Evolutionary conservation across 2,329 filamentous ascomycete species (phyloP).

Genomic region (Didymella lethalis): DNA sequence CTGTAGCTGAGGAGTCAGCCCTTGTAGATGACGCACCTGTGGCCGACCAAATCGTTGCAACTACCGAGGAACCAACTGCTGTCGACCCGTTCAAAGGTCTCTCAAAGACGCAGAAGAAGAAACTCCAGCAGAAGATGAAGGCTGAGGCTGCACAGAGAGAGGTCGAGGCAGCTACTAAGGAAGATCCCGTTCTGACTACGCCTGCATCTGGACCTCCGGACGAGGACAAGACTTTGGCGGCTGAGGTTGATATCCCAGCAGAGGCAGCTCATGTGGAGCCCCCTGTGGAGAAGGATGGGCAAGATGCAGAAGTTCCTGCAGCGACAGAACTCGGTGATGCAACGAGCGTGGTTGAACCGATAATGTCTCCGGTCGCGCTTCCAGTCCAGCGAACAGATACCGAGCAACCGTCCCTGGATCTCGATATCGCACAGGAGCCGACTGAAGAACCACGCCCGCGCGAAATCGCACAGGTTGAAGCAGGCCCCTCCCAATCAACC

Average conservation of each 20-base stretch:
- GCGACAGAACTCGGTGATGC: background rate
- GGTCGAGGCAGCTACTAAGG: background rate
- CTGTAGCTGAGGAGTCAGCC: background rate
- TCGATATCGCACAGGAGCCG: background rate
- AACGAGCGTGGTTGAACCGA: background rate
- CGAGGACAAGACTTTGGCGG: background rate
- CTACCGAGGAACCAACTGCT: background rate
- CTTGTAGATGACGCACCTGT: constrained; percentile 18
- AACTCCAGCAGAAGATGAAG: constrained; percentile 30
- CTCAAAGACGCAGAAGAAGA: constrained; percentile 29
- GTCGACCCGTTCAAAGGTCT: constrained; percentile 13
- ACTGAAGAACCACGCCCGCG: background rate
- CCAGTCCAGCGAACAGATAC: background rate
- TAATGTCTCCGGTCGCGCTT: background rate
- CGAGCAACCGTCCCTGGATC: background rate
- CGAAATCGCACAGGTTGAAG: background rate
- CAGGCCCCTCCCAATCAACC: background rate
- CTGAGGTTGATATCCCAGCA: background rate
- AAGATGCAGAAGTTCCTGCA: background rate
- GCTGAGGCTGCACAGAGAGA: constrained; percentile 19
- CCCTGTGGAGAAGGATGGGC: background rate
- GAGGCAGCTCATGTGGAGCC: background rate
- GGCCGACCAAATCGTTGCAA: background rate
- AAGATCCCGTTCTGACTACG: background rate
- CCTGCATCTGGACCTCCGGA: background rate